phyloP scores from a whole-genome alignment of 441 rosid genomes.

The Bocquillonia castaneifolia region DNA sequence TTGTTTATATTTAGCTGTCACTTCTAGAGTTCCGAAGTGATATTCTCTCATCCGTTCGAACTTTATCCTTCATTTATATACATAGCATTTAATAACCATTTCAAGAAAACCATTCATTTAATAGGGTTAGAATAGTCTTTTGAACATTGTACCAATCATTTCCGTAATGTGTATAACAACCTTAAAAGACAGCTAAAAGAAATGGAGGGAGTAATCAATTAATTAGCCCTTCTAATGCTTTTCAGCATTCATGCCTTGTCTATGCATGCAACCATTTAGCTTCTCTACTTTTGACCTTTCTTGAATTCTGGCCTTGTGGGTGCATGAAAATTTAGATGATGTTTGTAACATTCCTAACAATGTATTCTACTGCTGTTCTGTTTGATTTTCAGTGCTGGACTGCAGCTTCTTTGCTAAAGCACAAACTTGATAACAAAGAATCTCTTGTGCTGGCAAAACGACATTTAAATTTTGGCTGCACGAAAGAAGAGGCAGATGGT shows the following conservation, averaged over 20 bases:
- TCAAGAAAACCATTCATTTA: too few species aligned
- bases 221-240: background rate
- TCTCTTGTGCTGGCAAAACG: slow-evolving; percentile 63
- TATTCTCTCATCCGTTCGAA: too few species aligned
- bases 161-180: too few species aligned
- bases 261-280: background rate
- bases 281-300: background rate
- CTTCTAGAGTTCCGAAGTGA: too few species aligned
- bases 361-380: slow-evolving; percentile 13
- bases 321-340: background rate
- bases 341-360: background rate
- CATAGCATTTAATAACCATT: too few species aligned
- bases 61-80: too few species aligned
- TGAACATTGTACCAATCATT: too few species aligned
- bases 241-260: background rate
- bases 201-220: too few species aligned
- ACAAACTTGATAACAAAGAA: slow-evolving; percentile 55
- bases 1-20: too few species aligned
- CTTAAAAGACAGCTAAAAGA: too few species aligned
- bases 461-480: slow-evolving; percentile 60
- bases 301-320: background rate
- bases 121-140: too few species aligned
- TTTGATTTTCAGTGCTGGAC: slow-evolving; percentile 64
- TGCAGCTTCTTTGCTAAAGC: slow-evolving; percentile 65
- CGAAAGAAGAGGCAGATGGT: slow-evolving; percentile 54